A percentile compares a stretch with the other conserved stretches of the same genome.
Evolutionary conservation across 2,329 filamentous ascomycete species (phyloP).

Genomic region (Myriosclerotinia curreyana): DNA sequence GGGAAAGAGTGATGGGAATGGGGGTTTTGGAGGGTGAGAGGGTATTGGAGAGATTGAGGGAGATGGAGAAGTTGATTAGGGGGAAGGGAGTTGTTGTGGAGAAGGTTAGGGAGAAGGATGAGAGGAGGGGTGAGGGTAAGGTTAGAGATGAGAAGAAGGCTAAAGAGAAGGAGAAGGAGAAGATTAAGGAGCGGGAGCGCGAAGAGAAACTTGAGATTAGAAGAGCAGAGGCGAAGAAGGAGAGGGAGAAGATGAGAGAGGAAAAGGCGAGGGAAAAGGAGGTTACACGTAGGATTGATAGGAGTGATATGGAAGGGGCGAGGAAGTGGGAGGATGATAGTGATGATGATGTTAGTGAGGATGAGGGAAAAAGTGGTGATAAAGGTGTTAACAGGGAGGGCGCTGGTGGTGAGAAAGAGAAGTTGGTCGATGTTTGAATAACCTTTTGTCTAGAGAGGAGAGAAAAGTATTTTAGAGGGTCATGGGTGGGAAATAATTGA

Average conservation of each 20-base stretch:
- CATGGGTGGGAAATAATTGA: not conserved
- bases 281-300: constrained; percentile 24
- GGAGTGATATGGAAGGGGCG: constrained; percentile 27
- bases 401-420: constrained; percentile 26
- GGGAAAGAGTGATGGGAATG: constrained; percentile 8
- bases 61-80: constrained; percentile 20
- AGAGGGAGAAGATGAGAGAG: constrained; percentile 18
- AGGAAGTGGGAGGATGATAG: constrained; percentile 35
- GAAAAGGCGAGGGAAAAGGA: constrained; percentile 8
- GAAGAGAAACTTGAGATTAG: not conserved
- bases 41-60: constrained; percentile 22
- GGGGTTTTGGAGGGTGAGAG: not conserved
- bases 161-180: constrained; percentile 10
- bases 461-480: not conserved
- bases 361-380: constrained; percentile 10
- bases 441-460: not conserved
- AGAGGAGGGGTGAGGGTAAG: not conserved
- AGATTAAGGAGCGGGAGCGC: constrained; percentile 14
- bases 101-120: not conserved
- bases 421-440: constrained; percentile 33
- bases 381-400: constrained; percentile 8
- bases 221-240: constrained; percentile 16
- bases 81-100: not conserved
- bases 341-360: not conserved
- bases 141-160: not conserved